A percentile compares a stretch with the other conserved stretches of the same genome.
These are phyloP conservation scores for Eustoma russellianum DNA, from an alignment of 257 asterid species.

Conservation along the genomic window DNA sequence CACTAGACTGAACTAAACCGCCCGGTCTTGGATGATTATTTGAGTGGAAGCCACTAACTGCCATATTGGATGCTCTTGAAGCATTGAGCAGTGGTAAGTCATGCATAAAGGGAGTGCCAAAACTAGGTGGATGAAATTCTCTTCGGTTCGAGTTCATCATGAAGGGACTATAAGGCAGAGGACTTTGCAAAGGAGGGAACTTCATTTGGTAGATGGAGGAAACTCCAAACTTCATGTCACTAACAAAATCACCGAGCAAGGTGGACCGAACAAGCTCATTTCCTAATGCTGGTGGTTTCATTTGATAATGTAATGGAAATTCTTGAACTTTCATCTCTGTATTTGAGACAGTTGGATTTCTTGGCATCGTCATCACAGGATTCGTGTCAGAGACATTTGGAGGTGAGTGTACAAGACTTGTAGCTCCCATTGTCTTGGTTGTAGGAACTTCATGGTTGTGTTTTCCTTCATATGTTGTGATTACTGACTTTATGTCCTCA, in stretches of 20 bases:
- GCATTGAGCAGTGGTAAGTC: slow-evolving; percentile 24
- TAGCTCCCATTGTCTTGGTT: slow-evolving; percentile 14
- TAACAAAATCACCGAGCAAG: slow-evolving; percentile 24
- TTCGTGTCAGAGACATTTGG: slow-evolving; percentile 11
- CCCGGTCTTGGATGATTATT: slow-evolving; percentile 12
- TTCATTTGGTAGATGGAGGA: slow-evolving; percentile 28
- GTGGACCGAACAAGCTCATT: slow-evolving; percentile 25
- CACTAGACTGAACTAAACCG: slow-evolving; percentile 11
- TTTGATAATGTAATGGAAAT: slow-evolving; percentile 32
- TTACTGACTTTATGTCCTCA: slow-evolving; percentile 43
- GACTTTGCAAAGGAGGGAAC: slow-evolving; percentile 26
- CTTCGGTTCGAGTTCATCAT: slow-evolving; percentile 19
- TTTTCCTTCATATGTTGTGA: slow-evolving; percentile 79
- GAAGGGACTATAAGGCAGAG: slow-evolving; percentile 15
- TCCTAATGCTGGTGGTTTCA: slow-evolving; percentile 24
- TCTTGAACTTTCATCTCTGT: slow-evolving; percentile 33
- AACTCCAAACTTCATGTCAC: slow-evolving; percentile 33
- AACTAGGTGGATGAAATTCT: slow-evolving; percentile 11
- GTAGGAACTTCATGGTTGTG: slow-evolving; percentile 64
- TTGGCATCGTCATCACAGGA: slow-evolving; percentile 10
- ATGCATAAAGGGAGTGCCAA: slow-evolving; percentile 15
- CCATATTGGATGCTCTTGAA: slow-evolving; percentile 12
- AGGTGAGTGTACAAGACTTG: slow-evolving; percentile 14
- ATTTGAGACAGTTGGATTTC: slow-evolving; percentile 7
- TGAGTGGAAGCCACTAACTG: slow-evolving; percentile 18